Percentiles rank a stretch among this genome's conserved stretches.
phyloP scores from a whole-genome alignment of 306 rosid genomes.

The Medicago truncatula region MtrunA17r5.0-ANR NC_053046.1:31686501-31687000 shows the following conservation, averaged over 20 bases:
- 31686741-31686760: constrained; percentile 33
- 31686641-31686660: neutral
- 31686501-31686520: too few species aligned
- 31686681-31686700: neutral
- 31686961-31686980: neutral
- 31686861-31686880: constrained; percentile 51
- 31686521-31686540: too few species aligned
- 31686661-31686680: neutral
- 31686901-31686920: constrained; percentile 47
- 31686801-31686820: neutral
- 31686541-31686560: too few species aligned
- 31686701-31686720: neutral
- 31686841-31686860: constrained; percentile 32
- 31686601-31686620: neutral
- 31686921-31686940: neutral
- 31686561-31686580: too few species aligned
- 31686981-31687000: too few species aligned
- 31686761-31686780: neutral
- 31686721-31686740: neutral
- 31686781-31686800: neutral
- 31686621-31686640: neutral
- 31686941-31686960: neutral
- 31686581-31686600: too few species aligned
- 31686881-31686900: constrained; percentile 38
- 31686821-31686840: neutral